phyloP scores from a whole-genome alignment of 257 asterid genomes.

The Jacaranda copaia region DNA sequence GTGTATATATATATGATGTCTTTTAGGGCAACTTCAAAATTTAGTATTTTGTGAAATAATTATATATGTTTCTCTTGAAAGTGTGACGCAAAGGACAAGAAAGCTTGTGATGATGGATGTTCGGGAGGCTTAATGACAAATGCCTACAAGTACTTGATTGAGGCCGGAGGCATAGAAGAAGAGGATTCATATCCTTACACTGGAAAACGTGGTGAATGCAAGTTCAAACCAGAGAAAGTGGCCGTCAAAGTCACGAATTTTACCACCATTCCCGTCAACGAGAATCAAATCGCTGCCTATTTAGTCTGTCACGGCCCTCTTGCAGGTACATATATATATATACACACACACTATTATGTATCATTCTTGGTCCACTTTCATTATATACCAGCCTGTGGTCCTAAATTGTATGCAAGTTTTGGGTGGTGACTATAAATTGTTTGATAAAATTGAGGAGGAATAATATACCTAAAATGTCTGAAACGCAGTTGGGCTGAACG shows the following conservation, averaged over 20 bases:
- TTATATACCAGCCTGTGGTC: no score
- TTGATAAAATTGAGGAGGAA: no score
- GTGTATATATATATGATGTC: no score
- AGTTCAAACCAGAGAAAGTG: constrained; percentile 56
- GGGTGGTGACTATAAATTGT: no score
- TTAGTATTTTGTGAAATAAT: neutral
- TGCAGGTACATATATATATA: constrained; percentile 53
- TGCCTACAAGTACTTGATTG: constrained; percentile 78
- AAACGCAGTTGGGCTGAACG: constrained; percentile 74
- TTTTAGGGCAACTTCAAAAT: neutral
- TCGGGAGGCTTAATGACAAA: constrained; percentile 89
- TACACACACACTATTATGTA: no score
- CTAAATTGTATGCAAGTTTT: no score
- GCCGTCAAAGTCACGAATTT: constrained; percentile 63
- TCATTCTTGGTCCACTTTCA: no score
- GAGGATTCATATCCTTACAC: constrained; percentile 74
- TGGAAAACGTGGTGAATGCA: constrained; percentile 69
- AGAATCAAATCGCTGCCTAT: constrained; percentile 73
- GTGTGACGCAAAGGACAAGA: constrained; percentile 69
- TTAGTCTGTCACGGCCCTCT: constrained; percentile 80
- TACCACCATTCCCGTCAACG: constrained; percentile 62
- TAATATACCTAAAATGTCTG: no score
- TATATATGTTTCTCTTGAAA: constrained; percentile 4
- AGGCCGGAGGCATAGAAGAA: constrained; percentile 79
- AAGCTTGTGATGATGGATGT: constrained; percentile 74